Evolutionary conservation across 2,329 filamentous ascomycete species (phyloP), one percentile per base, ranked within the genome.

Genomic region (Xylariales sp.): DNA sequence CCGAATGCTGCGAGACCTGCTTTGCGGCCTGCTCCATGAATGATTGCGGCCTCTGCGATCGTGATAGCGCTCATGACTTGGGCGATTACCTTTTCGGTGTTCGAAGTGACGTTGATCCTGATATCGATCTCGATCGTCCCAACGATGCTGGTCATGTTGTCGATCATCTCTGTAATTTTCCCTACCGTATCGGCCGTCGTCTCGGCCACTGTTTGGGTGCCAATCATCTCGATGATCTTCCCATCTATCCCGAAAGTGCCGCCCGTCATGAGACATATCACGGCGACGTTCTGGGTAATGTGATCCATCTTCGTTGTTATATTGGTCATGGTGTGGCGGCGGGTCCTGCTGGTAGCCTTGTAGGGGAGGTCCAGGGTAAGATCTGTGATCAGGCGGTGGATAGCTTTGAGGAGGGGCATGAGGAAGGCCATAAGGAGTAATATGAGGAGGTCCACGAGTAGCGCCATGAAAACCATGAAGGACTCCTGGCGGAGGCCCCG

Each of bases 221-320:
- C 32, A 18, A 35, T 35, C 14, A 35, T 21, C 32, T 18, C 14
- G 32, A 14, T 21, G 32, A 6, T 35, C 32, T 9, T 21, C 34
- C 19, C 43, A 40, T 31, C 31, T 36, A n/a, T 38, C 28, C 21
- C 39, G 37, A 4, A 20, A 18, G 10, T 41, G 11, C 14, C 38
- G 38, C 3, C 42, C 40, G 4, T 42, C 38, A 8, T 34, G 28
- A 8, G 33, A 19, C n/a, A 16, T 15, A 5, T 37, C 38, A 14
- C 16, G 28, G 11, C 31, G 12, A 4, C 22, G 29, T 10, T 40
- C 27, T 8, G 25, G 14, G 7, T 20, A 15, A 5, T 28, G 31
- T 15, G 40, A 21, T 8, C 38, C 24, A 2, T 18, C 27, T n/a
- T 45, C 43, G 6, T 27, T 16, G 12, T 19, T 16, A 9, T 38